Base-by-base conservation (phyloP, 208 protist species). In the Porcisia deanei region DNA sequence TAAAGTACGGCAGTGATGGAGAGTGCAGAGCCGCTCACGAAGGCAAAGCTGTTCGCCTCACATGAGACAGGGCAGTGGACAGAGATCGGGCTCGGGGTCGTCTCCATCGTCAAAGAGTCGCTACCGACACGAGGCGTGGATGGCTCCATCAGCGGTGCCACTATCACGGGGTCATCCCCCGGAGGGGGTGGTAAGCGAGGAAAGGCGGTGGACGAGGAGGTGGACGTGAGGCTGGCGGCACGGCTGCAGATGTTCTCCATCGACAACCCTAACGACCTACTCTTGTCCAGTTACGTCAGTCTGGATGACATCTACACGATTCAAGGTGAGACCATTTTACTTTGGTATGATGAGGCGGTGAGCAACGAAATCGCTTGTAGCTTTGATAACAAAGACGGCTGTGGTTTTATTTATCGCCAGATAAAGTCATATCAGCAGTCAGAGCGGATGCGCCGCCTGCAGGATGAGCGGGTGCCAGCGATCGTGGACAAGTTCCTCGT, bases 11-110 rank as follows among this genome's bases (percentile, higher is more conserved):
- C 6, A 22, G 45, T 34, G 5, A 76, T 77, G 75, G 79, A 77
- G 22, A 66, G 39, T 41, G n/a, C 14, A 25, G 85, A 85, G 1
- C 79, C 83, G 43, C 80, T 92, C 30, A 94, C 92, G 6, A 94
- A 94, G 76, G 92, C 89, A 25, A 91, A 89, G 64, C 83, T 96
- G 57, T 94, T 91, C 85, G 83, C 86, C n/a, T 83, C 73, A 1
- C 82, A 82, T 22, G 82, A 82, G 25, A 71, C 87, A 0, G 80
- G 71, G 37, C 63, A 78, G 67, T 94, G 92, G 87, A 88, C 79
- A 22, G 85, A 92, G 71, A 89, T 95, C 53, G 91, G 88, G 34
- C 71, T 92, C 6, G 91, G 91, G 39, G 71, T 91, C 37, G 91
- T 95, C 3, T 85, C 75, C 0, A 63, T 83, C 41, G 64, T 81